Percentiles rank a stretch among this genome's conserved stretches.
phyloP scores from a whole-genome alignment of 306 rosid genomes.

The Spatholobus suberectus region DNA sequence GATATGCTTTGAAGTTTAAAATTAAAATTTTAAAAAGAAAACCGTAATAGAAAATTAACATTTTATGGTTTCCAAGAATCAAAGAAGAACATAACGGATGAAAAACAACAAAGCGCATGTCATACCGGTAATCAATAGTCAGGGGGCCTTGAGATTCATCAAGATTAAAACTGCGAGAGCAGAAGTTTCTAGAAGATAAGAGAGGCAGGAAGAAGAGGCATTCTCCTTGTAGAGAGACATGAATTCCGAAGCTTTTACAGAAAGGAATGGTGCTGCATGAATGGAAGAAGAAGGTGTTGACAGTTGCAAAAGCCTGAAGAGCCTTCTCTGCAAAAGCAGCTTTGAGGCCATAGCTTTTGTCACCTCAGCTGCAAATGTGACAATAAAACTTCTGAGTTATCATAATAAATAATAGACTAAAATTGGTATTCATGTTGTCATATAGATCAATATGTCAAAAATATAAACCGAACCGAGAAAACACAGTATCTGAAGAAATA shows the following conservation, averaged over 20 bases:
- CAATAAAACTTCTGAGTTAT: background rate
- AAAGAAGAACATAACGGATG: slow-evolving; percentile 11
- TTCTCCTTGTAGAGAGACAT: background rate
- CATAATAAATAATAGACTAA: background rate
- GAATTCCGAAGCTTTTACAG: slow-evolving; percentile 47
- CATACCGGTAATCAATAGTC: slow-evolving; percentile 76
- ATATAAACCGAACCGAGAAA: background rate
- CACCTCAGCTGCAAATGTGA: slow-evolving; percentile 28
- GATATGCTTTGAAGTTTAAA: slow-evolving; percentile 6
- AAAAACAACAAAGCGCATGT: background rate
- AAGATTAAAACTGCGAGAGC: slow-evolving; percentile 55
- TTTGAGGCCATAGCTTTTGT: slow-evolving; percentile 60
- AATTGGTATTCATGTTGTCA: background rate
- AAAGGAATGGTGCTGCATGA: slow-evolving; percentile 9
- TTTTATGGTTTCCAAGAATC: background rate
- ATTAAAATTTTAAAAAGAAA: too few species aligned
- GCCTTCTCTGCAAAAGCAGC: slow-evolving; percentile 50
- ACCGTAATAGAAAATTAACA: too few species aligned
- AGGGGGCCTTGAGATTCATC: slow-evolving; percentile 65
- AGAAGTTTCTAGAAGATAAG: slow-evolving; percentile 57
- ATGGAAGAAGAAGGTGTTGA: slow-evolving; percentile 40
- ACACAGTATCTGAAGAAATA: background rate
- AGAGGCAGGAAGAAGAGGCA: slow-evolving; percentile 12
- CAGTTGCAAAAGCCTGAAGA: slow-evolving; percentile 52
- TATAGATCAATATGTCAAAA: background rate